These are phyloP conservation scores for Asterophora lycoperdoides DNA, from an alignment of 768 basidiomycete genomes.

Conservation along the genomic window DNA sequence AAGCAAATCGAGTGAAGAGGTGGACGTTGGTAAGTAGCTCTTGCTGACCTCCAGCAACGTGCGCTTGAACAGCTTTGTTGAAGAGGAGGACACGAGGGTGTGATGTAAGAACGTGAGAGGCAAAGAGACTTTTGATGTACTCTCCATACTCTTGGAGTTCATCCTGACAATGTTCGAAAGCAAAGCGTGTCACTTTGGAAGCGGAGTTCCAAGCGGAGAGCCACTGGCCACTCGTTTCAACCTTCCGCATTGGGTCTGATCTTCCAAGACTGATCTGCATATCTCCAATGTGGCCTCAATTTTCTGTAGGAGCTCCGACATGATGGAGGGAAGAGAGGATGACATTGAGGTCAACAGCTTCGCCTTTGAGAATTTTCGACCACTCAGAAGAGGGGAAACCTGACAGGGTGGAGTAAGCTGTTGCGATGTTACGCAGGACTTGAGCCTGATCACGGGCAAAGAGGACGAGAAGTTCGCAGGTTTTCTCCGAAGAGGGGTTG, in stretches of 20 bases:
- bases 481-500: no score
- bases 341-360: no score
- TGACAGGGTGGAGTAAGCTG: no score
- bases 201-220: background rate
- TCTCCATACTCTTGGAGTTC: conserved; percentile 9
- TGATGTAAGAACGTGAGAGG: conserved; percentile 2
- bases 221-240: no score
- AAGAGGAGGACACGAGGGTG: conserved; percentile 13
- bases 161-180: background rate
- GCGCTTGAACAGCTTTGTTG: conserved; percentile 12
- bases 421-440: no score
- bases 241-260: no score
- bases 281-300: no score
- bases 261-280: conserved; percentile 10
- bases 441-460: no score
- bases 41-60: conserved; percentile 14
- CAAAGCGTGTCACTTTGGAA: background rate
- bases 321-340: conserved; percentile 4
- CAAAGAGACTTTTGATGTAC: conserved; percentile 10
- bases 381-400: no score
- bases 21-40: conserved; percentile 11
- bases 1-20: background rate
- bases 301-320: conserved; percentile 11
- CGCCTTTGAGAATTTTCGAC: no score
- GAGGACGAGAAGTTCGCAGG: no score